Base-by-base conservation (phyloP, 371 early-diverging fungal species). In the Saksenaea vasiformis region DNA sequence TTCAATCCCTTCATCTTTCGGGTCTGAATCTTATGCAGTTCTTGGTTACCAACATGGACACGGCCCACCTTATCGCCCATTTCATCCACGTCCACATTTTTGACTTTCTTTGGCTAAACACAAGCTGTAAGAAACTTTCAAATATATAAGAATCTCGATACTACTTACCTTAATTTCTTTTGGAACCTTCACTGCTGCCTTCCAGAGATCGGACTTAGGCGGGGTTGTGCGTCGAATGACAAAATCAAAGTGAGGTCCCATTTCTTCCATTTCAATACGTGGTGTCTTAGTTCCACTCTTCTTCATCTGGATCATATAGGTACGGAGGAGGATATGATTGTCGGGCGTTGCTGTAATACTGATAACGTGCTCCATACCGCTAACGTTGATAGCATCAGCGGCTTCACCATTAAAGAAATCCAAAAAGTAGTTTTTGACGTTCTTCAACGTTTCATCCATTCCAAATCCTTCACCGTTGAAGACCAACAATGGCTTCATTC, bases 1-100 rank as follows among this genome's bases (percentile, higher is more conserved):
- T 95, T 96, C 71, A 98, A 80, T 64, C 95, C 99, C 90, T 97
- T 96, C 94, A 98, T 95, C 89, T 98, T 98, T 71, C 99, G 85
- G 0, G 96, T 96, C 76, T 98, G 98, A 67, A 98, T 82, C 86
- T 93, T 91, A 66, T 80, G 65, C 56, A 98, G 82, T 57, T 97
- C 91, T 77, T 98, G 98, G 68, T 88, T 86, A 62, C 91, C 91
- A 84, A 98, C 78, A 80, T 97, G 97, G 54, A 98, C 83, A 60
- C 95, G 88, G 19, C 98, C 99, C 55, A 91, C 83, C 73, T 89
- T 91, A 75, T 98, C 95, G 57, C 97, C 97, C 79, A 96, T 83
- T 11, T 87, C 93, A 72, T 96, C 93, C 58, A 80, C 80, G 59
- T 86, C 85, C 55, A 97, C 83, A 72, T 98, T 98, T 95, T 98